Conservation (phyloP, 108 stramenopile species). For the Skeletonema potamos region DNA sequence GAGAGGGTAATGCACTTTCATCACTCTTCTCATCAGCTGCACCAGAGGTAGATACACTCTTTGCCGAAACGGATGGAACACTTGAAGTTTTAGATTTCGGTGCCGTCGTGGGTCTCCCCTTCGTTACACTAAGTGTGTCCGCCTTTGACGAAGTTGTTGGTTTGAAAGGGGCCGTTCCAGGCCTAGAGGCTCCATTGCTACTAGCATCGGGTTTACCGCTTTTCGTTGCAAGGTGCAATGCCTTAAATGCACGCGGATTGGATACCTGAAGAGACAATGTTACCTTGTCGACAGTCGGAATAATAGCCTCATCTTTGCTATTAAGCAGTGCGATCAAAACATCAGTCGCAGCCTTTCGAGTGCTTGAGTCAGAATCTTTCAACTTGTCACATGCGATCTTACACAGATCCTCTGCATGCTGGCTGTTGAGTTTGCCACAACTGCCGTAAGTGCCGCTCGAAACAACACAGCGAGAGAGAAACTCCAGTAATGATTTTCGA, state of each 20-base stretch:
- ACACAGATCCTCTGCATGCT: constrained; percentile 40
- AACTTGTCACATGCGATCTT: constrained; percentile 56
- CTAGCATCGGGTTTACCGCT: background rate
- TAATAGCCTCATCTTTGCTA: constrained; percentile 41
- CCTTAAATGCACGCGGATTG: constrained; percentile 74
- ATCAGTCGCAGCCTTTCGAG: constrained; percentile 65
- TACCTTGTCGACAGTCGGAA: constrained; percentile 13
- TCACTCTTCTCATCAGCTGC: constrained; percentile 7
- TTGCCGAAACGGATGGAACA: background rate
- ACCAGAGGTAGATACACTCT: constrained; percentile 1
- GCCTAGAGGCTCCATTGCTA: background rate
- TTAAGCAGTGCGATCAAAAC: constrained; percentile 52
- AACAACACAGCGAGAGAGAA: constrained; percentile 65
- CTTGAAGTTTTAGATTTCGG: background rate
- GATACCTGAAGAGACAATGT: constrained; percentile 48
- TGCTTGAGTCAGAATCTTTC: constrained; percentile 75
- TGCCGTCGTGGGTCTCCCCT: background rate
- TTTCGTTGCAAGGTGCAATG: constrained; percentile 35
- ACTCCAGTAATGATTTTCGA: constrained; percentile 59
- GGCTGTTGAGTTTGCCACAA: constrained; percentile 44
- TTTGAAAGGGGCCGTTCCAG: constrained; percentile 5
- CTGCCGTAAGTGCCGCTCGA: constrained; percentile 51
- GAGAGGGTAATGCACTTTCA: constrained; percentile 22
- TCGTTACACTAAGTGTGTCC: background rate
- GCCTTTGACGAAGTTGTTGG: background rate